phyloP scores from a whole-genome alignment of 768 basidiomycete species.

The Mycena haematopus region DNA sequence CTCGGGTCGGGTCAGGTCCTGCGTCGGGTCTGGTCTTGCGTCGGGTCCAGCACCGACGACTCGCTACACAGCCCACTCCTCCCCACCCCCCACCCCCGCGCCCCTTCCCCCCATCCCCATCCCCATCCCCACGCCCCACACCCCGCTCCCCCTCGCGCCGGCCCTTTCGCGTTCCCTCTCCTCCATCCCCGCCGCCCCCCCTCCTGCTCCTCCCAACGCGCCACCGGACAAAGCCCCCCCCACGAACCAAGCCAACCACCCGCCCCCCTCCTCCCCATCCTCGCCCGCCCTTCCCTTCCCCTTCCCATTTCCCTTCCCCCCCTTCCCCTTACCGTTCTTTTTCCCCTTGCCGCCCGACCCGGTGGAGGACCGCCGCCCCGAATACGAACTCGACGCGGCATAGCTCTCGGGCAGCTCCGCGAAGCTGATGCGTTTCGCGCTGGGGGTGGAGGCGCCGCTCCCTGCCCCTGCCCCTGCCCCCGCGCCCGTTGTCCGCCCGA shows the following conservation, averaged over 20 bases:
- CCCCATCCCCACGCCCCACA: conserved; percentile 13
- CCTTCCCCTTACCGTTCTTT: conserved; percentile 37
- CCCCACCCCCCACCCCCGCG: conserved; percentile 34
- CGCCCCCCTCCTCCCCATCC: conserved; percentile 21
- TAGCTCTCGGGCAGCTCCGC: conserved; percentile 77
- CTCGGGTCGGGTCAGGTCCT: no score
- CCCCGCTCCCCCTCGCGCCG: conserved; percentile 30
- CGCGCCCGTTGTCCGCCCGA: conserved; percentile 29
- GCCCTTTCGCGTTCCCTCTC: conserved; percentile 6
- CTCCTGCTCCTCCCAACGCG: conserved; percentile 31
- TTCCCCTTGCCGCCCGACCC: neutral
- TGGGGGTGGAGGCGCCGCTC: conserved; percentile 49
- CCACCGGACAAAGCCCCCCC: conserved; percentile 36
- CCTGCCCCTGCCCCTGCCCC: conserved; percentile 36
- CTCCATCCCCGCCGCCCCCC: conserved; percentile 17
- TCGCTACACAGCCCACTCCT: conserved; percentile 59
- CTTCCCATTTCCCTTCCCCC: conserved; percentile 29
- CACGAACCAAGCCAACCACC: conserved; percentile 29
- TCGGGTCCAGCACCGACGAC: no score
- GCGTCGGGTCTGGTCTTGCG: no score
- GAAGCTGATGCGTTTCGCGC: conserved; percentile 80
- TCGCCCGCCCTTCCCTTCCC: conserved; percentile 1
- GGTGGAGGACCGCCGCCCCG: neutral
- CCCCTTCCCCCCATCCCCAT: conserved; percentile 21
- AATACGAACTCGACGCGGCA: conserved; percentile 35